These are phyloP conservation scores for Ettlia oleoabundans DNA, from an alignment of 139 green algal species.

Conservation along the genomic window DNA sequence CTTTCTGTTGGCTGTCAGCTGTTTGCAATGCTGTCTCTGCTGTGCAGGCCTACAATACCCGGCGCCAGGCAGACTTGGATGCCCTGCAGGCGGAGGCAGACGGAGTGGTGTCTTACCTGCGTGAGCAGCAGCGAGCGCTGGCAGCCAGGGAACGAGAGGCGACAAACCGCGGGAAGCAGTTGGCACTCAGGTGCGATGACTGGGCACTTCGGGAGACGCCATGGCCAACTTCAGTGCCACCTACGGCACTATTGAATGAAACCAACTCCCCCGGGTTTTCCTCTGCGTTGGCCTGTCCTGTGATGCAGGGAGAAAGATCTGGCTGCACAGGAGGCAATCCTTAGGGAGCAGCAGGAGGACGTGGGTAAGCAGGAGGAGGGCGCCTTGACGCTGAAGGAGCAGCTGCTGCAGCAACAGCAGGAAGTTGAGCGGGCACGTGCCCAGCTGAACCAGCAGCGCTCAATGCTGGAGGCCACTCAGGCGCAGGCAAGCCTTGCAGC, in stretches of 20 bases:
- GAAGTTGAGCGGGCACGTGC: neutral
- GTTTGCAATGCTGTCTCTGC: neutral
- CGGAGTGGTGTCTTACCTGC: neutral
- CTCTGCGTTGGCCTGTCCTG: too few species aligned
- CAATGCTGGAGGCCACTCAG: conserved; percentile 6
- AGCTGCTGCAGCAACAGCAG: conserved; percentile 8
- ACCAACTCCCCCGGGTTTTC: too few species aligned
- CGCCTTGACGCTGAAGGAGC: neutral
- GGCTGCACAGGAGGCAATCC: neutral
- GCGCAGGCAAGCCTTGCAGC: conserved; percentile 20
- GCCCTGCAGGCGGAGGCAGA: conserved; percentile 28
- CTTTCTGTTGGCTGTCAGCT: neutral
- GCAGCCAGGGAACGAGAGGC: neutral
- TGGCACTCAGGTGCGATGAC: neutral
- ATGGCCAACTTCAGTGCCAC: too few species aligned
- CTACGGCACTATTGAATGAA: too few species aligned
- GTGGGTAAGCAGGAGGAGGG: neutral
- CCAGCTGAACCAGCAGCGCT: conserved; percentile 3
- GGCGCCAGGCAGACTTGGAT: conserved; percentile 19
- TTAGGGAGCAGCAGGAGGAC: conserved; percentile 13
- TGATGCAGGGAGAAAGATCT: conserved; percentile 18
- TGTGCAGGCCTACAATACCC: conserved; percentile 12
- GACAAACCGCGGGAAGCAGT: neutral
- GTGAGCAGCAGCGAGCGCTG: conserved; percentile 13
- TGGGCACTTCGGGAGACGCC: neutral